Evolutionary conservation across 768 basidiomycete species (phyloP).

Genomic region (Amanita pallidorosea): DNA sequence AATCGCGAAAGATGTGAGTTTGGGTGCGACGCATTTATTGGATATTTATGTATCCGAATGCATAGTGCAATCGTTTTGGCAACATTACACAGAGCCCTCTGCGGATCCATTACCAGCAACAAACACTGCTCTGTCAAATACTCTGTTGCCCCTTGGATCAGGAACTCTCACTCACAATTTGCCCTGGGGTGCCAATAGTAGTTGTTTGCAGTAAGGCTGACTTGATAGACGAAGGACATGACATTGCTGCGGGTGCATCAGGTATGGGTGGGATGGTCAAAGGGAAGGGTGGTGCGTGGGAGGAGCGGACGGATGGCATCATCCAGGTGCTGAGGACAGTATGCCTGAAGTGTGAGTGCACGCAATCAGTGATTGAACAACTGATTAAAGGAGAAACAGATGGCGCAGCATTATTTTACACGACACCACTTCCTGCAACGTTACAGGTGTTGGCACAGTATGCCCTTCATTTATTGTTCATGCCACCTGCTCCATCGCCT

Average conservation of each 20-base stretch:
- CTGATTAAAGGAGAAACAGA: slow-evolving; percentile 36
- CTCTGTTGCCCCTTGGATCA: slow-evolving; percentile 71
- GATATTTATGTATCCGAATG: slow-evolving; percentile 6
- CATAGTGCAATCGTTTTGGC: slow-evolving; percentile 78
- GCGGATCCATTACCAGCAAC: slow-evolving; percentile 52
- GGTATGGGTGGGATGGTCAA: slow-evolving; percentile 90
- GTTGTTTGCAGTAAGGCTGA: slow-evolving; percentile 92
- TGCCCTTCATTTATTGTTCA: slow-evolving; percentile 71
- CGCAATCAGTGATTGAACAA: not conserved
- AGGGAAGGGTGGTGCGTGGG: slow-evolving; percentile 87
- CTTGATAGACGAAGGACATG: slow-evolving; percentile 75
- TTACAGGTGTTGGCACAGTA: slow-evolving; percentile 74
- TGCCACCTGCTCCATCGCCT: slow-evolving; percentile 68
- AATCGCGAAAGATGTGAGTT: slow-evolving; percentile 71
- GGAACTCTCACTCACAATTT: slow-evolving; percentile 84
- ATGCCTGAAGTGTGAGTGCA: slow-evolving; percentile 76
- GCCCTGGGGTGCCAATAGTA: slow-evolving; percentile 76
- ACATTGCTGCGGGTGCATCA: slow-evolving; percentile 61
- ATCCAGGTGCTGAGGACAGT: slow-evolving; percentile 94
- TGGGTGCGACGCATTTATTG: not conserved
- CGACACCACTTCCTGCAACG: slow-evolving; percentile 70
- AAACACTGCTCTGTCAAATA: slow-evolving; percentile 49
- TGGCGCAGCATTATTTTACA: slow-evolving; percentile 88
- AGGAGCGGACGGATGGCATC: slow-evolving; percentile 89
- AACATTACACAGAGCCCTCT: slow-evolving; percentile 82